phyloP scores from a whole-genome alignment of 2,329 filamentous ascomycete species.

The Botrytis cinerea region DNA sequence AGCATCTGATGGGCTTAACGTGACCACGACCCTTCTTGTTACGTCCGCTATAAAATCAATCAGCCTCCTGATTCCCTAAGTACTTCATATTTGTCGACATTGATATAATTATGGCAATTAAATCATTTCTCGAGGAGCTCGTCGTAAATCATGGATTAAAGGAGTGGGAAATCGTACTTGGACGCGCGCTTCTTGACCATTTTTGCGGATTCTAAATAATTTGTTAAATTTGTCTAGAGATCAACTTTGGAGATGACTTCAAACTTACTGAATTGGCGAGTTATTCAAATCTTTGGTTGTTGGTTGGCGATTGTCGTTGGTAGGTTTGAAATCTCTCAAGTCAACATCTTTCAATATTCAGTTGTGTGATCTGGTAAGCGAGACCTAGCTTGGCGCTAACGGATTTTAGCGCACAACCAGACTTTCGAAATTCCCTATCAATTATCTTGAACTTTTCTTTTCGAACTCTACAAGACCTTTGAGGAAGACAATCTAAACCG shows the following conservation, averaged over 20 bases:
- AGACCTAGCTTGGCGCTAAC: constrained; percentile 20
- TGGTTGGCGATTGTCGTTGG: constrained; percentile 25
- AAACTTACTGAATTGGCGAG: constrained; percentile 32
- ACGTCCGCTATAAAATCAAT: constrained; percentile 68
- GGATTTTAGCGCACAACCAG: constrained; percentile 19
- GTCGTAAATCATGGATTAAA: not conserved
- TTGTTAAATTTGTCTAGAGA: constrained; percentile 9
- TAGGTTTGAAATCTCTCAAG: constrained; percentile 8
- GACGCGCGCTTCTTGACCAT: constrained; percentile 74
- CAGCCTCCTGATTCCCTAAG: not conserved
- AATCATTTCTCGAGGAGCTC: constrained; percentile 24
- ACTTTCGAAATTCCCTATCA: constrained; percentile 14
- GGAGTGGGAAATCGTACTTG: constrained; percentile 52
- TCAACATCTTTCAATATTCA: constrained; percentile 18
- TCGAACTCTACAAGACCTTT: constrained; percentile 29
- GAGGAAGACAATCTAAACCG: constrained; percentile 40
- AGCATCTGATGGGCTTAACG: constrained; percentile 98
- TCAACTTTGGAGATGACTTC: not conserved
- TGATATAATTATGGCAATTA: not conserved
- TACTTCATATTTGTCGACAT: not conserved
- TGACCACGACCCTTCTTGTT: constrained; percentile 99
- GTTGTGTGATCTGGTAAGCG: constrained; percentile 26
- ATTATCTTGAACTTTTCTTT: constrained; percentile 23
- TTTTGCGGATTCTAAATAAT: constrained; percentile 56
- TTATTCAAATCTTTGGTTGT: constrained; percentile 29